These are phyloP conservation scores for Chaetomium tenue DNA, from an alignment of 495 filamentous ascomycete genomes.

Conservation along the genomic window DNA sequence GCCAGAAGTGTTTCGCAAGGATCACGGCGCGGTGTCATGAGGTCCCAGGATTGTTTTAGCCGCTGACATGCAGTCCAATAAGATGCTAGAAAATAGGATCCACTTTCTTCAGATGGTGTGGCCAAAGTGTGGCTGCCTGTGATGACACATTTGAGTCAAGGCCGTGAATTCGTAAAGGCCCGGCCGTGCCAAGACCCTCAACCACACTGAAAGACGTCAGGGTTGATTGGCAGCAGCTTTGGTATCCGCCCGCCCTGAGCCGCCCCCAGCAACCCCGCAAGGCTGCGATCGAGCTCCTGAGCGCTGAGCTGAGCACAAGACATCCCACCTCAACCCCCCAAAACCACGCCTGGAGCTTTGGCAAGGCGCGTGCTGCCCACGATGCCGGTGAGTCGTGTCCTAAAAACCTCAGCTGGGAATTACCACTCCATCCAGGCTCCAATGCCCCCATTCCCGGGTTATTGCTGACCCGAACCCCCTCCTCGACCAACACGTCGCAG, in stretches of 20 bases:
- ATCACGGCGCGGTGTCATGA: conserved; percentile 16
- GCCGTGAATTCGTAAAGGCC: conserved; percentile 22
- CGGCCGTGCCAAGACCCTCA: conserved; percentile 12
- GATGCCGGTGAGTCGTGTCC: conserved; percentile 29
- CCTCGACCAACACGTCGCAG: conserved; percentile 44
- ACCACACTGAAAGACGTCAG: conserved; percentile 28
- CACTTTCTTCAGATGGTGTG: conserved; percentile 17
- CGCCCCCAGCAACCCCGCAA: conserved; percentile 34
- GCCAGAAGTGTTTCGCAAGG: conserved; percentile 15
- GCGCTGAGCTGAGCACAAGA: neutral
- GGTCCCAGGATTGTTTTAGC: conserved; percentile 14
- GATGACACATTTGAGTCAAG: conserved; percentile 22
- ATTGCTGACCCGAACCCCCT: neutral
- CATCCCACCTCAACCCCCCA: conserved; percentile 16
- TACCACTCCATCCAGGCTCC: neutral
- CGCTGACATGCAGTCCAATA: conserved; percentile 20
- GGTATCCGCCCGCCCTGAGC: conserved; percentile 4
- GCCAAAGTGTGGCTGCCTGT: conserved; percentile 34
- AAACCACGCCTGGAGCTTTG: conserved; percentile 11
- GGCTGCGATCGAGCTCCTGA: conserved; percentile 27
- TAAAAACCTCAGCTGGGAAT: neutral
- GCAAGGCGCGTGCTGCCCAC: conserved; percentile 21
- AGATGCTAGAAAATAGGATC: neutral
- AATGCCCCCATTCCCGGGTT: conserved; percentile 2
- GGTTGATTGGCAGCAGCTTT: conserved; percentile 12